These are phyloP conservation scores for Suillus variegatus DNA, from an alignment of 768 basidiomycete species.

Conservation along the genomic window DNA sequence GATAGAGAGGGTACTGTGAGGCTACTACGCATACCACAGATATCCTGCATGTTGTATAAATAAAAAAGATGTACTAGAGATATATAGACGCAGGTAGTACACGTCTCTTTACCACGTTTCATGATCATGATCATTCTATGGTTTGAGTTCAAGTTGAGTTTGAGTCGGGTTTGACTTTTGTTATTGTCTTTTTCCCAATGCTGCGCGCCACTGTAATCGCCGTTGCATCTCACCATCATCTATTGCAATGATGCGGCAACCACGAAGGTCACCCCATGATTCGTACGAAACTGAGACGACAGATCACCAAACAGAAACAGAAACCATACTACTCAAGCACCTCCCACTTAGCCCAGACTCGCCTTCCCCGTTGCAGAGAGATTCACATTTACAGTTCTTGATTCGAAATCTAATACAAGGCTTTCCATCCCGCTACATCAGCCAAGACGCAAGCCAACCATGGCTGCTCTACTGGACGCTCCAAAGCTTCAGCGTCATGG, in stretches of 20 bases:
- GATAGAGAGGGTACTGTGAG: conserved; percentile 65
- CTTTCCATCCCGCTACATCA: conserved; percentile 76
- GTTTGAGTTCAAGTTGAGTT: neutral
- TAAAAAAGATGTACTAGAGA: neutral
- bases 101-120: neutral
- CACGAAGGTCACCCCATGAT: conserved; percentile 50
- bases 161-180: neutral
- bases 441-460: conserved; percentile 92
- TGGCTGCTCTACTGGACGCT: conserved; percentile 96
- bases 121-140: neutral
- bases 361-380: conserved; percentile 52
- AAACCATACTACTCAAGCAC: conserved; percentile 60
- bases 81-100: neutral
- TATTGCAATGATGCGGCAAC: conserved; percentile 22
- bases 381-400: conserved; percentile 75
- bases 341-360: conserved; percentile 36
- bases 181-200: conserved; percentile 1
- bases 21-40: neutral
- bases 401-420: conserved; percentile 72
- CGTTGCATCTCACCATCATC: neutral
- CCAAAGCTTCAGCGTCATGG: conserved; percentile 79
- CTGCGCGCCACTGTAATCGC: neutral
- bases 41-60: neutral
- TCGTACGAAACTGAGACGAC: conserved; percentile 66
- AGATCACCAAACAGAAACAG: conserved; percentile 60